Evolutionary conservation across 768 basidiomycete genomes (phyloP), one percentile per base, ranked within the genome.

Genomic region (Tremella yokohamensis): DNA sequence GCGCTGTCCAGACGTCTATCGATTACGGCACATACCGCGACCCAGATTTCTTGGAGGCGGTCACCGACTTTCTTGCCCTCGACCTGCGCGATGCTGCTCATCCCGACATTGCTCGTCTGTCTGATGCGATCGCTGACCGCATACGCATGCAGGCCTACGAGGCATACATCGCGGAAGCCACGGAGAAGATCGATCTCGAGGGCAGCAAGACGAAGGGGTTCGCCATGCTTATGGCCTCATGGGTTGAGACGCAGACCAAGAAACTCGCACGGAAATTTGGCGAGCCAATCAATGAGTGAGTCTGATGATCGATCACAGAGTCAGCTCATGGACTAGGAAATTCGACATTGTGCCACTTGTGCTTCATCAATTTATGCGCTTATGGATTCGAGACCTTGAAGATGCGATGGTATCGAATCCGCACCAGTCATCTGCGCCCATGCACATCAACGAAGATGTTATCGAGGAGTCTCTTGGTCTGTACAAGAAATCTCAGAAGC

Each of bases 221-320:
- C 61, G 77, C 65, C 34, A 68, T 51, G 56, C 54, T 56, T 1
- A 84, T 94, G 83, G 89, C 89, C 3, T 87, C 88, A 48, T 93
- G 94, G 78, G 78, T 96, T 1, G 90, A 94, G 80, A 94, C 90
- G 74, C 79, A 81, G 38, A 84, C 88, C 16, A 92, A 93, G 76
- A 78, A 82, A 22, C 80, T 94, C 34, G 88, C 92, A 75, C 90
- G 91, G 75, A 84, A 87, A 57, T 99, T 94, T 78, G 84, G 86
- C 0, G 84, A 88, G 55, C 87, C 89, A 29, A 73, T 97, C 19
- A 80, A 92, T 29, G 87, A 85, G 89, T 92, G 71, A 26, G 84
- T 15, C 8, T 24, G 1, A 18, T 26, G n/a, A 9, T 53, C 24
- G 34, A n/a, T 19, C 15, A 25, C 20, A 16, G 22, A 4, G n/a